Evolutionary conservation across 83 land plant species (phyloP).

Genomic region (Isoetes engelmannii): DNA sequence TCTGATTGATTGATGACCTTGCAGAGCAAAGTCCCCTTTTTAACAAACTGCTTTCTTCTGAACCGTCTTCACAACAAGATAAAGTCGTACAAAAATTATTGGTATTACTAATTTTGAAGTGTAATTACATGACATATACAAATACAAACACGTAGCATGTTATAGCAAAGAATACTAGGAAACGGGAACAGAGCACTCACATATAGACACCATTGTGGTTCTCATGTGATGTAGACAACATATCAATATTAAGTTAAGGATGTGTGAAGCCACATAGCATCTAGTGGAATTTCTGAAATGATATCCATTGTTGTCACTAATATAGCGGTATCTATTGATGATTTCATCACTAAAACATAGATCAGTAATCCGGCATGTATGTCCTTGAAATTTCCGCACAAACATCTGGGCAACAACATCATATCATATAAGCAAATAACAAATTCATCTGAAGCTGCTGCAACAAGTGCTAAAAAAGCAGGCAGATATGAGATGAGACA

Average conservation of each 20-base stretch:
- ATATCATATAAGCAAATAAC: conserved; percentile 67
- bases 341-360: conserved; percentile 95
- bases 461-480: conserved; percentile 58
- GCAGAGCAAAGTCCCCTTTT: no score
- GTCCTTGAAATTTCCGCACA: conserved; percentile 87
- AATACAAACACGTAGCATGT: background rate
- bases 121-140: background rate
- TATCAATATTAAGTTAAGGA: conserved; percentile 83
- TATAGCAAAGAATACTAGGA: background rate
- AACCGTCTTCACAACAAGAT: no score
- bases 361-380: conserved; percentile 87
- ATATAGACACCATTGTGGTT: conserved; percentile 89
- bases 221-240: conserved; percentile 89
- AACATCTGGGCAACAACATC: conserved; percentile 68
- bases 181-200: conserved; percentile 15
- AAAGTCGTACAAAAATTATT: no score
- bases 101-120: background rate
- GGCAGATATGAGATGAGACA: background rate
- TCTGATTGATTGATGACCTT: conserved; percentile 50
- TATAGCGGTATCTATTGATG: conserved; percentile 89
- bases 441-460: conserved; percentile 74
- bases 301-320: conserved; percentile 99
- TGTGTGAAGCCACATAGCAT: conserved; percentile 71
- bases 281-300: conserved; percentile 72
- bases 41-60: no score